Conservation (phyloP, 129 eudicot genomes). For the Tagetes erecta region DNA sequence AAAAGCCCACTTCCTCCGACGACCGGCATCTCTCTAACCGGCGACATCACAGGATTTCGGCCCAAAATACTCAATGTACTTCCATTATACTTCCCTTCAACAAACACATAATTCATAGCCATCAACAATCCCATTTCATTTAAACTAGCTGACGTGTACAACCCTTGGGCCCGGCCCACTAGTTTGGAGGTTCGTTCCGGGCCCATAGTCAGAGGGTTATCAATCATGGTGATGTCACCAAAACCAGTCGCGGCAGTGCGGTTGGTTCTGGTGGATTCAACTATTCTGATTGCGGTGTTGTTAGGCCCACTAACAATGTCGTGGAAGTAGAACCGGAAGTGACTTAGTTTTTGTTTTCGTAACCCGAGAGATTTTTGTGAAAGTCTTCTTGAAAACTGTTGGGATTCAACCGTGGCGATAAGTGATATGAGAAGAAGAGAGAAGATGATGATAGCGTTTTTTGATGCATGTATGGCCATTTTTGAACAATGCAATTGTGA, state of each 20-base stretch:
- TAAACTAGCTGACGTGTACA: slow-evolving; percentile 40
- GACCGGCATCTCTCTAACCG: slow-evolving; percentile 52
- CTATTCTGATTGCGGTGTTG: slow-evolving; percentile 34
- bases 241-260: slow-evolving; percentile 37
- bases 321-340: slow-evolving; percentile 50
- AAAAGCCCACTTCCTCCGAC: slow-evolving; percentile 64
- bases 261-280: slow-evolving; percentile 37
- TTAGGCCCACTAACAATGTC: slow-evolving; percentile 47
- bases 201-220: slow-evolving; percentile 49
- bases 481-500: neutral
- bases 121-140: slow-evolving; percentile 40
- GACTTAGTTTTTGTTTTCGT: slow-evolving; percentile 44
- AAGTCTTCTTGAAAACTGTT: slow-evolving; percentile 28
- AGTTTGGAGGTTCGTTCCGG: slow-evolving; percentile 42
- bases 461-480: slow-evolving; percentile 21
- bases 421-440: slow-evolving; percentile 20
- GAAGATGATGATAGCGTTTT: neutral
- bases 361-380: slow-evolving; percentile 34
- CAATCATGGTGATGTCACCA: slow-evolving; percentile 47
- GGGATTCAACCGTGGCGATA: slow-evolving; percentile 21
- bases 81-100: slow-evolving; percentile 59
- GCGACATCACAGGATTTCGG: slow-evolving; percentile 37
- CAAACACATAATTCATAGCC: slow-evolving; percentile 43
- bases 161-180: slow-evolving; percentile 58
- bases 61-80: slow-evolving; percentile 49